phyloP scores from a whole-genome alignment of 176 grass and related monocot genomes.

The Ensete glaucum region DNA sequence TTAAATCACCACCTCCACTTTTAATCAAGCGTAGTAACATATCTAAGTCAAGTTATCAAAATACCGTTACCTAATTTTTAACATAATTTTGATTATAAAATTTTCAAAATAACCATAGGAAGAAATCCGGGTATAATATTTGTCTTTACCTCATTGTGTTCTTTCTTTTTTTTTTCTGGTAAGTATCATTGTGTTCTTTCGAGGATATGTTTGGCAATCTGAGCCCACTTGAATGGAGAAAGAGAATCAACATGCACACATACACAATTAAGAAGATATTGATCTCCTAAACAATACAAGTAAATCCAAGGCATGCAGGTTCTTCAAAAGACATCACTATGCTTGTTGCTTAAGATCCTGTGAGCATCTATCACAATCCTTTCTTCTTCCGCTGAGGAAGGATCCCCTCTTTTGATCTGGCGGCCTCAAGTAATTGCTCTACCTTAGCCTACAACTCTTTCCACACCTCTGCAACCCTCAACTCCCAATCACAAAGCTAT shows the following conservation, averaged over 20 bases:
- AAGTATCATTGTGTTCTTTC: conserved; percentile 91
- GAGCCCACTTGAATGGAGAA: conserved; percentile 49
- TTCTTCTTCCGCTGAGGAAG: conserved; percentile 81
- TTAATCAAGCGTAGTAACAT: no score
- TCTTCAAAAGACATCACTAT: neutral
- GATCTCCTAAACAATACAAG: no score
- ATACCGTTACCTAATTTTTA: no score
- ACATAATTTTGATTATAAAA: no score
- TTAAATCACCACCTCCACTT: no score
- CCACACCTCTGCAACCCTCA: conserved; percentile 83
- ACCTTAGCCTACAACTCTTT: conserved; percentile 93
- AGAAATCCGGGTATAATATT: no score
- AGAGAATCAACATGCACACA: neutral
- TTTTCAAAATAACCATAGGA: no score
- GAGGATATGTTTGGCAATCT: conserved; percentile 88
- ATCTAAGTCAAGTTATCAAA: no score
- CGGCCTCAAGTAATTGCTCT: conserved; percentile 96
- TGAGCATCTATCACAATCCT: conserved; percentile 89
- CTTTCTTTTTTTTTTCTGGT: no score
- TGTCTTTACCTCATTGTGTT: conserved; percentile 98
- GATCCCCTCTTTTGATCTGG: conserved; percentile 80
- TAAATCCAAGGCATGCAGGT: neutral
- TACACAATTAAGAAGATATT: no score
- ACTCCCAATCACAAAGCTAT: neutral
- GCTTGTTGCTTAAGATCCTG: conserved; percentile 88